Percentiles rank a stretch among this genome's conserved stretches.
Conservation (phyloP, 2,329 filamentous ascomycete genomes). For the Thermoascus crustaceus region DNA sequence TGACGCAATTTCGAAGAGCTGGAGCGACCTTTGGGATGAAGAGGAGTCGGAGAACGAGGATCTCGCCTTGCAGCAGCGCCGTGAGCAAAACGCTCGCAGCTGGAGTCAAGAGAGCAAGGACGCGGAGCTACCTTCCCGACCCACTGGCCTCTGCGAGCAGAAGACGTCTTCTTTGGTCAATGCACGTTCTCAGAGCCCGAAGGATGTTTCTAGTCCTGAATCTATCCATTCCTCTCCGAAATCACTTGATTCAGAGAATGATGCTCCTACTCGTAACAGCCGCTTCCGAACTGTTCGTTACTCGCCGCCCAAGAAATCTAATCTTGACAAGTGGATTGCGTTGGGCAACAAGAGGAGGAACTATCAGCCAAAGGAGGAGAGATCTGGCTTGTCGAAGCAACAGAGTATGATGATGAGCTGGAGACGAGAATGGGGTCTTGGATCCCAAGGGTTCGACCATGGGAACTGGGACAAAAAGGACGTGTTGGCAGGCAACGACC, state of each 20-base stretch:
- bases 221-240: conserved; percentile 57
- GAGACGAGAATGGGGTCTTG: conserved; percentile 35
- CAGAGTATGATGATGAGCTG: conserved; percentile 34
- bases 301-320: conserved; percentile 47
- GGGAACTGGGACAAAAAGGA: conserved; percentile 27
- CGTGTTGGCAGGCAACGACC: conserved; percentile 18
- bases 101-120: conserved; percentile 69
- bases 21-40: conserved; percentile 97
- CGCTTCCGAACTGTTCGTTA: conserved; percentile 43
- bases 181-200: conserved; percentile 33
- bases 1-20: conserved; percentile 88
- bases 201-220: conserved; percentile 16
- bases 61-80: conserved; percentile 50
- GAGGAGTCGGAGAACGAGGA: conserved; percentile 65
- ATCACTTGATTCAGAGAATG: conserved; percentile 63
- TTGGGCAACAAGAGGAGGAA: conserved; percentile 77
- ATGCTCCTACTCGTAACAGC: conserved; percentile 32
- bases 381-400: conserved; percentile 41
- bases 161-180: conserved; percentile 47
- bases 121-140: conserved; percentile 40
- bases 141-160: conserved; percentile 46
- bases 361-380: conserved; percentile 47
- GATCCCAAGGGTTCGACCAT: conserved; percentile 31
- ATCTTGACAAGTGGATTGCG: conserved; percentile 78
- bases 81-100: conserved; percentile 60